phyloP scores from a whole-genome alignment of 2,329 filamentous ascomycete species.

The Juglanconis oblonga region DNA sequence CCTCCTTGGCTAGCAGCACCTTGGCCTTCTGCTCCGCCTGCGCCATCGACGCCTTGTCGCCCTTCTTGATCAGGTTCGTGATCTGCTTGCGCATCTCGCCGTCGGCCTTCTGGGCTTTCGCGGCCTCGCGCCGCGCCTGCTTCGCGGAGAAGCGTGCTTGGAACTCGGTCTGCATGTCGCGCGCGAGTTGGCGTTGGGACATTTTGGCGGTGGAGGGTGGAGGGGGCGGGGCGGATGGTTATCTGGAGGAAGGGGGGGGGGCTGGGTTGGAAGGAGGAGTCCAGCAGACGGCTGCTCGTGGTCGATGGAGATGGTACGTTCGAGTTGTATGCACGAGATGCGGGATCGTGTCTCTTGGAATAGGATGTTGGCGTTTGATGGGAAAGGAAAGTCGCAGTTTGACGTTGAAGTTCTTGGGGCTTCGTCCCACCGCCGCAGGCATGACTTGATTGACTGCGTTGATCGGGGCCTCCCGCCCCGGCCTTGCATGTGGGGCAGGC shows the following conservation, averaged over 20 bases:
- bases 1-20: constrained; percentile 60
- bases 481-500: neutral
- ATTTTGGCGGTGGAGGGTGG: constrained; percentile 34
- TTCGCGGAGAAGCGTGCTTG: constrained; percentile 63
- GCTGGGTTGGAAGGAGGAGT: neutral
- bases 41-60: constrained; percentile 39
- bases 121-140: constrained; percentile 58
- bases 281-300: too few species aligned
- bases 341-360: too few species aligned
- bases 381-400: neutral
- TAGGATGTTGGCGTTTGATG: too few species aligned
- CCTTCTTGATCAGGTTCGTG: constrained; percentile 60
- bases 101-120: constrained; percentile 60
- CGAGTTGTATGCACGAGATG: too few species aligned
- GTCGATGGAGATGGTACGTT: too few species aligned
- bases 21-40: constrained; percentile 63
- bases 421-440: too few species aligned
- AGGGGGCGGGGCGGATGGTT: neutral
- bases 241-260: neutral
- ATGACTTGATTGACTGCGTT: neutral
- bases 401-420: neutral
- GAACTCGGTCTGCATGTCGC: constrained; percentile 63
- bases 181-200: constrained; percentile 57
- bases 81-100: constrained; percentile 62
- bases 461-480: neutral